These are phyloP conservation scores for Solanum sejunctum DNA, from an alignment of 257 asterid species.

Conservation along the genomic window DNA sequence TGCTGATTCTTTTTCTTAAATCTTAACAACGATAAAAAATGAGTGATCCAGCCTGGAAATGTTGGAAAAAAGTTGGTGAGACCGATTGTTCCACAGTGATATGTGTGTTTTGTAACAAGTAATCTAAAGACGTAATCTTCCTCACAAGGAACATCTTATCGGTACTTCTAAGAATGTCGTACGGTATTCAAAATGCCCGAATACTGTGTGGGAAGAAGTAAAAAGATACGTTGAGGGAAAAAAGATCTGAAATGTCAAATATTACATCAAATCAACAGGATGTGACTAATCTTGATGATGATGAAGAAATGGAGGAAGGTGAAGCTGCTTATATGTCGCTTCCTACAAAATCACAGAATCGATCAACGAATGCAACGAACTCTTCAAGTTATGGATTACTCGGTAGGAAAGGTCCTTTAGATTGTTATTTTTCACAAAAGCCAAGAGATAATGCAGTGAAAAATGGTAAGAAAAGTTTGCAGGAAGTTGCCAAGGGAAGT, in stretches of 20 bases:
- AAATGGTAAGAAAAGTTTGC: neutral
- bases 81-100: too few relatives aligned
- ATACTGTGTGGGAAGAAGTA: neutral
- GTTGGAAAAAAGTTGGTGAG: neutral
- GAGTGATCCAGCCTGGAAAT: too few relatives aligned
- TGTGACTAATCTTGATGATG: neutral
- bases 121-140: too few relatives aligned
- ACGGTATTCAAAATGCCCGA: too few relatives aligned
- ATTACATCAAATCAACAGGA: neutral
- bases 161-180: too few relatives aligned
- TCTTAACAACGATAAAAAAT: too few relatives aligned
- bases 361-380: neutral
- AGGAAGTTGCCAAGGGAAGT: neutral
- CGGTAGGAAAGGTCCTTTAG: neutral
- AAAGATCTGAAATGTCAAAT: neutral
- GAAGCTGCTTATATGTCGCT: neutral
- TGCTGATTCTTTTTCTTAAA: too few relatives aligned
- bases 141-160: neutral
- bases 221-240: neutral
- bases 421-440: too few relatives aligned
- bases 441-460: neutral
- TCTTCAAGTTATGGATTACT: neutral
- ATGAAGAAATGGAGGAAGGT: neutral
- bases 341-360: neutral
- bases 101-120: too few relatives aligned